Percentiles rank a stretch among this genome's conserved stretches.
phyloP scores from a whole-genome alignment of 75 land plant species.

The Selaginella moellendorffii region DNA sequence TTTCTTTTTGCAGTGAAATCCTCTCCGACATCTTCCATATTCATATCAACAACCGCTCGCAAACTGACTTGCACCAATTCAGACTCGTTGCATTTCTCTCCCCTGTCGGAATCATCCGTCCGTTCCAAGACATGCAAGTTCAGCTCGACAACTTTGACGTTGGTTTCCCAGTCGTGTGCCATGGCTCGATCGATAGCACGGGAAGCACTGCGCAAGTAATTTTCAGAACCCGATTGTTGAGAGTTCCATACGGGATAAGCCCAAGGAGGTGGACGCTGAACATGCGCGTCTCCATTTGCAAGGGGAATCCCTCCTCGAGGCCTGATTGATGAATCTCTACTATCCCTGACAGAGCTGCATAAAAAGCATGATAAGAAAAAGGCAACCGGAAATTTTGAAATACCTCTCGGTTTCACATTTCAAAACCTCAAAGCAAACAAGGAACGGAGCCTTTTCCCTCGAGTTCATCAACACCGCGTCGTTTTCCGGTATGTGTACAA shows the following conservation, averaged over 20 bases:
- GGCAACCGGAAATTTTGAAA: neutral
- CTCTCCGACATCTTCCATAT: slow-evolving; percentile 84
- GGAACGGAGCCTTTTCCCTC: slow-evolving; percentile 95
- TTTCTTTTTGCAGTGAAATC: slow-evolving; percentile 53
- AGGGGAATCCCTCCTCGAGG: slow-evolving; percentile 92
- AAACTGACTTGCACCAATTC: slow-evolving; percentile 66
- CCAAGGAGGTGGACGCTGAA: slow-evolving; percentile 98
- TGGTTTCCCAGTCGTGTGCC: slow-evolving; percentile 76
- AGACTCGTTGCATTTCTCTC: slow-evolving; percentile 12
- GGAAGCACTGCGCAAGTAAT: slow-evolving; percentile 80
- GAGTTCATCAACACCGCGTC: slow-evolving; percentile 93
- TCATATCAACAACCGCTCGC: slow-evolving; percentile 79
- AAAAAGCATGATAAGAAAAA: neutral
- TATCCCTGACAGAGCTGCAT: slow-evolving; percentile 17
- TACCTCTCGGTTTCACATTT: slow-evolving; percentile 75
- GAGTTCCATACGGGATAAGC: slow-evolving; percentile 76
- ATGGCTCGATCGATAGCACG: slow-evolving; percentile 95
- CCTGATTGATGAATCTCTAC: slow-evolving; percentile 31
- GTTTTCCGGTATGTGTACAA: slow-evolving; percentile 88
- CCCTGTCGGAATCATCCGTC: neutral
- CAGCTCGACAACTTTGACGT: slow-evolving; percentile 83
- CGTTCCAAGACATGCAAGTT: slow-evolving; percentile 18
- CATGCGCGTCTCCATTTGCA: slow-evolving; percentile 88
- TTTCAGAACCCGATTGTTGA: slow-evolving; percentile 40
- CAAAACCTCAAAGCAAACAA: slow-evolving; percentile 91